These are phyloP conservation scores for Phytopythium boreale DNA, from an alignment of 352 stramenopile genomes.

Conservation along the genomic window DNA sequence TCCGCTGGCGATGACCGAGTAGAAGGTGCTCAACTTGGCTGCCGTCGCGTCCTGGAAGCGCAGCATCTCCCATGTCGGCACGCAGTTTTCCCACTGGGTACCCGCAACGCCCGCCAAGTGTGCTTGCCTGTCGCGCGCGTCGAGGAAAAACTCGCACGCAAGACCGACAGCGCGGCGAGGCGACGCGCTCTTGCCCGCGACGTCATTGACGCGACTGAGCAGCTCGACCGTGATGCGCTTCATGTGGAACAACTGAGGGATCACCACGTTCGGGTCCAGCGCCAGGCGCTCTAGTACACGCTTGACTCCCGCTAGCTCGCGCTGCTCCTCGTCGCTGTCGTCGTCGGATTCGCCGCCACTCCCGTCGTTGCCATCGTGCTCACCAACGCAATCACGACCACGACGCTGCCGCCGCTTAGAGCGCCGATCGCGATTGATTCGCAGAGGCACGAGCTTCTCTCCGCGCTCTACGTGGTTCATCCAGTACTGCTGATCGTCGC, in stretches of 20 bases:
- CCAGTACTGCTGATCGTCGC: background rate
- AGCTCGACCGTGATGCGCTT: slow-evolving; percentile 56
- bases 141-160: slow-evolving; percentile 57
- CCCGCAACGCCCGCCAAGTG: slow-evolving; percentile 45
- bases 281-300: slow-evolving; percentile 8
- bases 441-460: background rate
- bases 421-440: background rate
- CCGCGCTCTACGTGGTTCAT: slow-evolving; percentile 3
- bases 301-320: slow-evolving; percentile 6
- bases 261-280: slow-evolving; percentile 38
- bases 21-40: slow-evolving; percentile 24
- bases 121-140: slow-evolving; percentile 20
- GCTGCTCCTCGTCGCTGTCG: background rate
- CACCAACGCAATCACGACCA: background rate
- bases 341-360: slow-evolving; percentile 4
- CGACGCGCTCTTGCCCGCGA: background rate
- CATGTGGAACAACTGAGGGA: slow-evolving; percentile 51
- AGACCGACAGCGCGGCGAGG: slow-evolving; percentile 14
- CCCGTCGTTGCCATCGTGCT: background rate
- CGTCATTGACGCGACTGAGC: slow-evolving; percentile 44
- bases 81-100: slow-evolving; percentile 37
- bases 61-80: slow-evolving; percentile 42
- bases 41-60: slow-evolving; percentile 36
- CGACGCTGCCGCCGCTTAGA: background rate
- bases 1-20: background rate